Conservation (phyloP, 495 filamentous ascomycete genomes). For the Aspergillus bridgeri region DNA sequence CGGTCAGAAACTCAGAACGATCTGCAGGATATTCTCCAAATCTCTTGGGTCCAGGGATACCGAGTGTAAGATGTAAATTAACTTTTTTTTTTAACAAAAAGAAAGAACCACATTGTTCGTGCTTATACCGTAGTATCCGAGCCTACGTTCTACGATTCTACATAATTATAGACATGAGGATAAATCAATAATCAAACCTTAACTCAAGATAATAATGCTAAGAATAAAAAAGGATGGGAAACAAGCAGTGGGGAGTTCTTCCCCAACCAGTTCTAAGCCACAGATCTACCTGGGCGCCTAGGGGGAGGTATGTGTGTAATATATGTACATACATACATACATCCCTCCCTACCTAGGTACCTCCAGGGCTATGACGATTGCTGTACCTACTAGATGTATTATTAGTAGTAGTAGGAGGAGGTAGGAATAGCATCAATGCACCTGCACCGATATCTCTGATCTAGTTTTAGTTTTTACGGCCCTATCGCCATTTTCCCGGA, state of each 20-base stretch:
- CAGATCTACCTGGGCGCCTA: neutral
- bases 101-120: neutral
- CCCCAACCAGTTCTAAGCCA: neutral
- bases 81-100: neutral
- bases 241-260: neutral
- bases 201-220: neutral
- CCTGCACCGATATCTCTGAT: constrained; percentile 18
- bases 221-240: neutral
- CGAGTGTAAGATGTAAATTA: neutral
- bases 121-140: too few relatives aligned
- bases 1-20: neutral
- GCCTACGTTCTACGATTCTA: too few relatives aligned
- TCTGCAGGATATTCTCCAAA: neutral
- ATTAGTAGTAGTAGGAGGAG: too few relatives aligned
- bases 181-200: neutral
- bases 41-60: neutral
- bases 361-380: too few relatives aligned
- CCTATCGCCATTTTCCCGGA: constrained; percentile 17
- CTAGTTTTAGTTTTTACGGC: constrained; percentile 9
- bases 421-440: neutral
- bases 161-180: neutral
- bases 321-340: too few relatives aligned
- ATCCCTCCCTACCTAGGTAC: too few relatives aligned
- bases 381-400: too few relatives aligned
- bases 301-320: too few relatives aligned